Conservation (phyloP, 108 stramenopile genomes). For the Cylindrotheca closterium region DNA sequence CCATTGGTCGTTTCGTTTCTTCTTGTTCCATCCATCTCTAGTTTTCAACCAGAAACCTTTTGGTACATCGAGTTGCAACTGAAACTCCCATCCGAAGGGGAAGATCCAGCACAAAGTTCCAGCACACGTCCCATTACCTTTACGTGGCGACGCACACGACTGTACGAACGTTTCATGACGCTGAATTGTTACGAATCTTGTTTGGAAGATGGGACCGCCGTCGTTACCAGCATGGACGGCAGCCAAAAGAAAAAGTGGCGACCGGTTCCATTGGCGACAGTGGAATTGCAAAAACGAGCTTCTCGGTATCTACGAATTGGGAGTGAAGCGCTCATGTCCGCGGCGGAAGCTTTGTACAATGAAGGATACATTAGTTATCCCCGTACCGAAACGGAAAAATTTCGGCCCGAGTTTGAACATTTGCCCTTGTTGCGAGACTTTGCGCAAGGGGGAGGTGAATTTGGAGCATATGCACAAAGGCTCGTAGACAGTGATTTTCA, state of each 20-base stretch:
- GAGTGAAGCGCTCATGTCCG: conserved; percentile 90
- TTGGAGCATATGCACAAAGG: conserved; percentile 55
- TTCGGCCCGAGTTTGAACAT: conserved; percentile 90
- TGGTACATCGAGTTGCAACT: conserved; percentile 86
- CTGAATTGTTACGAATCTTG: conserved; percentile 83
- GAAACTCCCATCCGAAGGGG: conserved; percentile 11
- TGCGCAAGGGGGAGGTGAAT: conserved; percentile 31
- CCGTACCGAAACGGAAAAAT: conserved; percentile 96
- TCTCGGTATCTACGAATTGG: conserved; percentile 86
- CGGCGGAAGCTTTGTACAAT: conserved; percentile 94
- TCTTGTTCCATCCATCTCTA: no score
- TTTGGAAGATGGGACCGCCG: conserved; percentile 79
- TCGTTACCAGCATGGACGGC: conserved; percentile 67
- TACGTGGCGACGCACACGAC: conserved; percentile 84
- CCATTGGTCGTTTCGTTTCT: no score
- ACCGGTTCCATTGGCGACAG: conserved; percentile 93
- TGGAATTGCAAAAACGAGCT: conserved; percentile 96
- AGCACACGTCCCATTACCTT: conserved; percentile 52
- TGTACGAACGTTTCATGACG: conserved; percentile 84
- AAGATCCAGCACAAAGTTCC: conserved; percentile 8
- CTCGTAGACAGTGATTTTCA: conserved; percentile 73
- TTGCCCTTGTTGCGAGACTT: conserved; percentile 71
- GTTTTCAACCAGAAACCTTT: conserved; percentile 76
- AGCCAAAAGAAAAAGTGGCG: conserved; percentile 88
- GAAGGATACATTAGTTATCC: conserved; percentile 95